A percentile compares a stretch with the other conserved stretches of the same genome.
Conservation (phyloP, 2,329 filamentous ascomycete species). For the Hypoxylon sp. region DNA sequence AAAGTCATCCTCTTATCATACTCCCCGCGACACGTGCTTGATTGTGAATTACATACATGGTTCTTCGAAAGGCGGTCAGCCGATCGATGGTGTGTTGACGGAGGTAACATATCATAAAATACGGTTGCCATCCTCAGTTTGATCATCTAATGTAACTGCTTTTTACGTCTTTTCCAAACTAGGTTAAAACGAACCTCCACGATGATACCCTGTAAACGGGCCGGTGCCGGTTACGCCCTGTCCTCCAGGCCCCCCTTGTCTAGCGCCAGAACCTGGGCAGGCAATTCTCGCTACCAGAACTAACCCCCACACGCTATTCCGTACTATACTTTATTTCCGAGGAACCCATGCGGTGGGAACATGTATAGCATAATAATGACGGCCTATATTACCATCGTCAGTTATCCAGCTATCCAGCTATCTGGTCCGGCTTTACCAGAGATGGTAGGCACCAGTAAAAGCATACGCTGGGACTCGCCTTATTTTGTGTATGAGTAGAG, state of each 20-base stretch:
- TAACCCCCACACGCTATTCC: slow-evolving; percentile 23
- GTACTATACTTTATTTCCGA: slow-evolving; percentile 7
- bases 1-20: background rate
- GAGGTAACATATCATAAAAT: slow-evolving; percentile 1
- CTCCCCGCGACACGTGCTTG: slow-evolving; percentile 11
- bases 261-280: slow-evolving; percentile 6
- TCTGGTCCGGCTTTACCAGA: background rate
- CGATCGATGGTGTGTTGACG: background rate
- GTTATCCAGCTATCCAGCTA: slow-evolving; percentile 8
- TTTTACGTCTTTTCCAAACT: background rate
- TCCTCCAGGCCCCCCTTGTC: background rate
- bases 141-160: background rate
- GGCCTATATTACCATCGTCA: slow-evolving; percentile 8
- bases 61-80: slow-evolving; percentile 2
- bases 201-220: slow-evolving; percentile 14
- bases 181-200: slow-evolving; percentile 1
- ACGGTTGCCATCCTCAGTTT: background rate
- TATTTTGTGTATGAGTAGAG: background rate
- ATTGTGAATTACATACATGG: slow-evolving; percentile 1
- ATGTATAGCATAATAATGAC: slow-evolving; percentile 10
- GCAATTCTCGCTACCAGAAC: slow-evolving; percentile 7
- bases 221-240: slow-evolving; percentile 5
- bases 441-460: slow-evolving; percentile 2
- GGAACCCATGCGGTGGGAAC: background rate
- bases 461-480: background rate